Percentiles rank a stretch among this genome's conserved stretches.
Conservation (phyloP, 768 basidiomycete species). For the Mycena haematopus region DNA sequence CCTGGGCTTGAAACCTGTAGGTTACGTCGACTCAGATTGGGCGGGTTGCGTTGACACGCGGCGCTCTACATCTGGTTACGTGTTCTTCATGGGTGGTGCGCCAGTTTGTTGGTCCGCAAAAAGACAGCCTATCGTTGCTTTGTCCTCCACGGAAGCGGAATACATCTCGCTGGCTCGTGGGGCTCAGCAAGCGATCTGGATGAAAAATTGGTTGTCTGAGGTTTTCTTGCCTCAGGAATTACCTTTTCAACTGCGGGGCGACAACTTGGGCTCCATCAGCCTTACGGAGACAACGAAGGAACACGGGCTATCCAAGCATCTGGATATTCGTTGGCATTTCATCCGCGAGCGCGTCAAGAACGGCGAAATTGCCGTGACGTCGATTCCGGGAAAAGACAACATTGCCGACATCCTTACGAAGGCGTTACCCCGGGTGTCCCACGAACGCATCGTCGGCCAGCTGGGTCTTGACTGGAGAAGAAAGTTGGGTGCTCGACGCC, state of each 20-base stretch:
- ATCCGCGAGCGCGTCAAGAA: background rate
- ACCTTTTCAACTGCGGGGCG: background rate
- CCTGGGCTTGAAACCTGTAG: background rate
- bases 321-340: background rate
- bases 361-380: background rate
- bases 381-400: background rate
- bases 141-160: background rate
- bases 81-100: background rate
- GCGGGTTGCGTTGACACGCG: background rate
- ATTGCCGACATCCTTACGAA: background rate
- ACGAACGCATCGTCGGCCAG: background rate
- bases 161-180: too few species aligned
- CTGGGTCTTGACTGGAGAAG: background rate
- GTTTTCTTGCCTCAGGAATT: background rate
- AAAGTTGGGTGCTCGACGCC: background rate
- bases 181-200: too few species aligned
- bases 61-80: background rate
- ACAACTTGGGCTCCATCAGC: background rate
- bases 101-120: background rate
- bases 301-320: too few species aligned
- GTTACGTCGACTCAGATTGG: background rate
- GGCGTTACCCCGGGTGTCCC: background rate
- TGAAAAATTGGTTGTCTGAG: background rate
- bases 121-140: background rate
- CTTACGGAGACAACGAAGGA: background rate